phyloP scores from a whole-genome alignment of 192 early-diverging fungal genomes.

The Pilaira anomala region DNA sequence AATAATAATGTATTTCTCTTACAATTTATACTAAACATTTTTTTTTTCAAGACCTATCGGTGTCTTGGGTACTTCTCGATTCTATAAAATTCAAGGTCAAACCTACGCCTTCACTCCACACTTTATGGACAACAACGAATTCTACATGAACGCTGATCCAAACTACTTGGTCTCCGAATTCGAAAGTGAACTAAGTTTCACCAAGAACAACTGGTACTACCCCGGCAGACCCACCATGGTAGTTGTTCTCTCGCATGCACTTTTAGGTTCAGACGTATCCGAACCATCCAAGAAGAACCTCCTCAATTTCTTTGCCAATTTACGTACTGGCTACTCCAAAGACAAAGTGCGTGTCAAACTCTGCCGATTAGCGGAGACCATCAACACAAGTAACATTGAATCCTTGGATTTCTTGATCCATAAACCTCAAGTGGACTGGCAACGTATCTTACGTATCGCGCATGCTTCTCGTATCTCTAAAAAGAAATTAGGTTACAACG shows the following conservation, averaged over 20 bases:
- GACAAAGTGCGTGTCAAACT: constrained; percentile 69
- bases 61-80: constrained; percentile 70
- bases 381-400: constrained; percentile 75
- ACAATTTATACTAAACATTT: too few relatives aligned
- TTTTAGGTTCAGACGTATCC: constrained; percentile 64
- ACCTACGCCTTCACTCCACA: constrained; percentile 82
- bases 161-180: constrained; percentile 77
- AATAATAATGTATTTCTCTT: too few relatives aligned
- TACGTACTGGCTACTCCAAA: constrained; percentile 64
- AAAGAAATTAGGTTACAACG: too few relatives aligned
- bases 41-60: constrained; percentile 83
- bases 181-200: constrained; percentile 73
- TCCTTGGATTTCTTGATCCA: constrained; percentile 80
- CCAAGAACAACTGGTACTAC: constrained; percentile 67
- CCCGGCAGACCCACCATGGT: constrained; percentile 79
- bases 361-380: constrained; percentile 70
- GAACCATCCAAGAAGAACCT: constrained; percentile 58
- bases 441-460: constrained; percentile 43
- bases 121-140: constrained; percentile 84
- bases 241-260: constrained; percentile 69
- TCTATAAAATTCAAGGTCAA: constrained; percentile 82
- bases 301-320: constrained; percentile 80
- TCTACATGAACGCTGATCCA: constrained; percentile 81
- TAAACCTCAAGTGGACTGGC: constrained; percentile 53
- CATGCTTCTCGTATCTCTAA: too few relatives aligned